Evolutionary conservation across 2,329 filamentous ascomycete genomes (phyloP).

Genomic region (Colletotrichum viniferum): DNA sequence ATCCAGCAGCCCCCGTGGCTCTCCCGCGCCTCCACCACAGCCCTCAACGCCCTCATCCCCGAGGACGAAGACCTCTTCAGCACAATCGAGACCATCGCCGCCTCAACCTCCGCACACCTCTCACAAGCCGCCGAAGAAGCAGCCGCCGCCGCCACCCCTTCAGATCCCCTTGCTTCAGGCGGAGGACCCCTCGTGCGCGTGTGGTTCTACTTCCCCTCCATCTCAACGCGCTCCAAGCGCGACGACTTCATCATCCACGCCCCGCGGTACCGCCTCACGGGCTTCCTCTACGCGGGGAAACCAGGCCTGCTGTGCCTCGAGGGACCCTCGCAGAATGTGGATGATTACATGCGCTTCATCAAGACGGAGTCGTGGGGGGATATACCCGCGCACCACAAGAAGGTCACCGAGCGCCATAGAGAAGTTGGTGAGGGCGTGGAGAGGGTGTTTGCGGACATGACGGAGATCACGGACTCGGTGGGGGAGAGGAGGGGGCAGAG

Average conservation of each 20-base stretch:
- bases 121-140: conserved; percentile 26
- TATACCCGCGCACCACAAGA: conserved; percentile 66
- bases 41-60: conserved; percentile 43
- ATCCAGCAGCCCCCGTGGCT: conserved; percentile 57
- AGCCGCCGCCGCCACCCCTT: not conserved
- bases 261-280: conserved; percentile 56
- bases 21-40: conserved; percentile 49
- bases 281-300: conserved; percentile 65
- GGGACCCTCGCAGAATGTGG: conserved; percentile 49
- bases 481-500: conserved; percentile 52
- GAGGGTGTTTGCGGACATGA: conserved; percentile 59
- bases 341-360: conserved; percentile 67
- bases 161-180: not conserved
- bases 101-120: conserved; percentile 35
- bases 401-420: conserved; percentile 60
- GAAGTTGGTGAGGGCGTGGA: conserved; percentile 29
- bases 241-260: conserved; percentile 61
- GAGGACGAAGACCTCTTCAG: conserved; percentile 45
- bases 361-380: conserved; percentile 68
- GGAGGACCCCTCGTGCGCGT: conserved; percentile 47
- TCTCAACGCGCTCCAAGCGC: conserved; percentile 63
- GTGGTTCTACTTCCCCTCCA: conserved; percentile 69
- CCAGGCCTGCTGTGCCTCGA: conserved; percentile 60
- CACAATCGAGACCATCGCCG: conserved; percentile 48
- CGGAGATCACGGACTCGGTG: conserved; percentile 57